Base-by-base conservation (phyloP, 768 basidiomycete species). In the Leccinellum rugosiceps region DNA sequence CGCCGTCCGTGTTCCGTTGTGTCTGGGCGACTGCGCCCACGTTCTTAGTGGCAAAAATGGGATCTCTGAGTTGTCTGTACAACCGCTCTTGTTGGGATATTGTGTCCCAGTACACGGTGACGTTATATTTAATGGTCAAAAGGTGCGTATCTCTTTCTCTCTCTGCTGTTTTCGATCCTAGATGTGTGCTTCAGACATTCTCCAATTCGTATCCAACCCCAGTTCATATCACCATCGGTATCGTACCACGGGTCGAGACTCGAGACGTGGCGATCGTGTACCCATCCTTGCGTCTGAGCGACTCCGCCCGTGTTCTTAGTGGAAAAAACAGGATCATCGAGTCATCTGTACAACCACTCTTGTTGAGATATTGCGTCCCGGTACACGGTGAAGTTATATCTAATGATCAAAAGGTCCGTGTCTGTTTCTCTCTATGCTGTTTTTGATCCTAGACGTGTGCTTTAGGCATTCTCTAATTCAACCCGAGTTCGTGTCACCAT, bases 281-380 rank as follows among this genome's bases (percentile, higher is more conserved):
- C n/a, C n/a, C n/a, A n/a, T n/a, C n/a, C n/a, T n/a, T n/a, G n/a
- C n/a, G n/a, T n/a, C n/a, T n/a, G n/a, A 3, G 26, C 3, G 3
- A 26, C 13, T 25, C 13, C 45, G 3, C n/a, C 6, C 2, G 17
- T 11, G 3, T 0, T 44, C 7, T 31, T 60, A 95, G 94, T 13
- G 96, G 96, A 3, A 86, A 85, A 71, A 96, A 93, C 65, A 94
- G 96, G 8, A 87, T 92, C 55, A 96, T 96, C 53, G 98, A 98
- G 76, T 94, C 91, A 8, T 94, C 92, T 5, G 79, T 96, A 30
- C 93, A 95, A 65, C 87, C 90, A 14, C 79, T 98, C 19, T 79
- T 96, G 49, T 75, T 94, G 59, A 79, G 94, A 55, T 95, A 93
- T 75, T 97, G 95, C 67, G 93, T 95, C 62, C 94, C 94, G 1